These are phyloP conservation scores for Auriscalpium microsporum DNA, from an alignment of 768 basidiomycete genomes.

Conservation along the genomic window DNA sequence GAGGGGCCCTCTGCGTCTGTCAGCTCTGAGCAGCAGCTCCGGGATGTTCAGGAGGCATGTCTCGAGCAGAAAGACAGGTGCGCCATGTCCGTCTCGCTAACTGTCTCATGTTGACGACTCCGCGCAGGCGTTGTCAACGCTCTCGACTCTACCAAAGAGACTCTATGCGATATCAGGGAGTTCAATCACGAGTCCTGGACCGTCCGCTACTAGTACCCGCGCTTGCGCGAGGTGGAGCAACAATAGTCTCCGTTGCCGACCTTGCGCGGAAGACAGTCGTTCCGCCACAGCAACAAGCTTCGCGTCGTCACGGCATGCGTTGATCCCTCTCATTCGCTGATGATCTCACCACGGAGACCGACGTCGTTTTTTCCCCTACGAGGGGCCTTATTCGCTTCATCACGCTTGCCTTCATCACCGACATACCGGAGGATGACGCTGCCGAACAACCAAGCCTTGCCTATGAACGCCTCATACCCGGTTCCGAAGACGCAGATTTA, in stretches of 20 bases:
- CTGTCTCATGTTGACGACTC: background rate
- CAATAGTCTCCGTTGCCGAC: too few relatives aligned
- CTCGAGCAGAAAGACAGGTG: constrained; percentile 12
- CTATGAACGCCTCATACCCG: constrained; percentile 29
- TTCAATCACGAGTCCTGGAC: constrained; percentile 89
- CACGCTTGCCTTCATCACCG: constrained; percentile 46
- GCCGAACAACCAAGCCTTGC: constrained; percentile 20
- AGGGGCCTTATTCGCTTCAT: constrained; percentile 47
- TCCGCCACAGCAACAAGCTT: too few relatives aligned
- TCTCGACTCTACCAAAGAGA: constrained; percentile 60
- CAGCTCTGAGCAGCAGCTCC: background rate
- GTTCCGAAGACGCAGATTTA: constrained; percentile 52
- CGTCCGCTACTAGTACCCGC: constrained; percentile 84
- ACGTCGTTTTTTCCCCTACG: constrained; percentile 50
- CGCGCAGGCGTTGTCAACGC: constrained; percentile 60
- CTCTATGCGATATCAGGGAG: constrained; percentile 60
- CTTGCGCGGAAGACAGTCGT: too few relatives aligned
- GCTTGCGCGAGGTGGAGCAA: constrained; percentile 42
- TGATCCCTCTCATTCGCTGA: constrained; percentile 82
- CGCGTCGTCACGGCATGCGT: constrained; percentile 37
- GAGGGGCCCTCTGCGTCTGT: background rate
- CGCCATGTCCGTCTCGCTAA: background rate
- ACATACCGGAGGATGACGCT: constrained; percentile 31
- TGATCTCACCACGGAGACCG: constrained; percentile 58
- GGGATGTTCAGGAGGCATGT: constrained; percentile 5